Evolutionary conservation across 768 basidiomycete species (phyloP), one percentile per base, ranked within the genome.

Genomic region (Mycena vitilis): DNA sequence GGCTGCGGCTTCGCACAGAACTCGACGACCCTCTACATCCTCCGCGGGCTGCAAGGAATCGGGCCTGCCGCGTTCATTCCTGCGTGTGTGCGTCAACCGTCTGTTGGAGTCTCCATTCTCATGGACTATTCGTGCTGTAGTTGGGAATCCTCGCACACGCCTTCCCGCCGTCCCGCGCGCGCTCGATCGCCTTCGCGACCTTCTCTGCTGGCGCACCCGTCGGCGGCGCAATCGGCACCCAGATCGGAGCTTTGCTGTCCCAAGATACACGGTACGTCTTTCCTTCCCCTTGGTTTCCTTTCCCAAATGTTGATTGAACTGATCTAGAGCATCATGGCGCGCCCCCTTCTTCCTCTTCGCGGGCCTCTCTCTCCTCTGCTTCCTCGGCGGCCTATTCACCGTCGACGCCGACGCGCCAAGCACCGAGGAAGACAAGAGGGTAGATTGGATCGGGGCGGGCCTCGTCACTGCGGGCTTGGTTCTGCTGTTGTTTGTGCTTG

Each of bases 401-500:
- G 83, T 93, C 37, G 88, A 89, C 20, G 12, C 74, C 0, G 90
- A 91, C 69, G 57, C 66, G 8, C 74, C 68, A 2, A 78, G 78
- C 0, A 23, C 65, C 8, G 78, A 81, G 40, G 16, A 13, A 0
- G 79, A 81, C 52, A 58, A 79, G 40, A 81, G 89, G 0, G 82
- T 95, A 0, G 93, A 95, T 71, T 94, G 91, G 91, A 75, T 92
- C 18, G 94, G 93, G 9, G 92, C 91, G 0, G 75, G 84, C 12
- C 76, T 94, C n/a, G 73, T 80, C 22, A 93, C 91, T 0, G 73
- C 80, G 0, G 92, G 91, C 0, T 79, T 95, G 36, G 86, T 89
- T 0, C 78, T 94, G 1, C 81, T 95, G 63, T 82, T 90, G 8
- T 94, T 94, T 71, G 88, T 89, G 0, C 83, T 95, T 18, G 87